These are phyloP conservation scores for Boletus insuetus DNA, from an alignment of 768 basidiomycete genomes.

Conservation along the genomic window DNA sequence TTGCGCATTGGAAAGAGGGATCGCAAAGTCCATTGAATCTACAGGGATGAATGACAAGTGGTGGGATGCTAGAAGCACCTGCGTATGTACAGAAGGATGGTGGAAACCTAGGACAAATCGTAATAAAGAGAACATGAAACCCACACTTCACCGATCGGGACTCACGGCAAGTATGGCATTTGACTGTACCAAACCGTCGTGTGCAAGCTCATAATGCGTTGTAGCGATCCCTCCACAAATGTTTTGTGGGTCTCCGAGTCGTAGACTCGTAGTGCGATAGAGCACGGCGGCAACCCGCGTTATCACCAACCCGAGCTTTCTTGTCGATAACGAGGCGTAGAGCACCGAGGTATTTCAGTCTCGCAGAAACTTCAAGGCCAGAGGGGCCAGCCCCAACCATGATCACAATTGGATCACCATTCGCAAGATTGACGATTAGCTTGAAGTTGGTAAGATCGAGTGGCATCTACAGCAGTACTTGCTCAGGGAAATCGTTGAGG, in stretches of 20 bases:
- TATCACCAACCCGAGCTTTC: constrained; percentile 51
- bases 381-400: constrained; percentile 66
- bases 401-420: constrained; percentile 52
- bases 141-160: background rate
- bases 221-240: constrained; percentile 56
- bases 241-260: background rate
- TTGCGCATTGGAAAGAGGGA: too few species aligned
- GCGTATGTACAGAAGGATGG: constrained; percentile 28
- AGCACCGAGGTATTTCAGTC: constrained; percentile 60
- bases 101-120: constrained; percentile 41
- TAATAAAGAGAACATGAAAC: background rate
- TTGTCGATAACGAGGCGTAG: constrained; percentile 55
- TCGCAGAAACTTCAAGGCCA: constrained; percentile 62
- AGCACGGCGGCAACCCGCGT: constrained; percentile 12
- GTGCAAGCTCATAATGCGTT: constrained; percentile 54
- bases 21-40: too few species aligned
- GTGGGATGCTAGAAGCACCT: too few species aligned
- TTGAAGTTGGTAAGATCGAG: background rate
- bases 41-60: too few species aligned
- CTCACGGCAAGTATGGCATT: constrained; percentile 48
- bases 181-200: constrained; percentile 54
- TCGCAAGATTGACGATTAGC: constrained; percentile 36
- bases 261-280: constrained; percentile 13
- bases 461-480: background rate
- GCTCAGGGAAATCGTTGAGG: constrained; percentile 47